Conservation (phyloP, 1,284 basidiomycete genomes). For the Porodaedalea pini region DNA sequence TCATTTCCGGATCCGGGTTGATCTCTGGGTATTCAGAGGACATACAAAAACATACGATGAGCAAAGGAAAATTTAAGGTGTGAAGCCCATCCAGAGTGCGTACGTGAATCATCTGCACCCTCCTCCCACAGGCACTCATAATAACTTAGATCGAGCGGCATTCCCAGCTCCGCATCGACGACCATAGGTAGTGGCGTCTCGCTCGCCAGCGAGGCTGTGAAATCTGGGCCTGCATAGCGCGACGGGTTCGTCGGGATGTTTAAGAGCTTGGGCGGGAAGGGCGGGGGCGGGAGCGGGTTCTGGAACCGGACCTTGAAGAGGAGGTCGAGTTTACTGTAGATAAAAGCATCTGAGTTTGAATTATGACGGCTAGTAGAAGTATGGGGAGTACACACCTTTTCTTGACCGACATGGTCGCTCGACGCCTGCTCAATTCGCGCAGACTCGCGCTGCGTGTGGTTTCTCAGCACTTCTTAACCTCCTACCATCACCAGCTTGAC, state of each 20-base stretch:
- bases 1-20: constrained; percentile 61
- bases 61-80: background rate
- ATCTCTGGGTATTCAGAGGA: constrained; percentile 41
- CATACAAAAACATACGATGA: constrained; percentile 1
- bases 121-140: constrained; percentile 85
- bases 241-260: constrained; percentile 82
- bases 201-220: constrained; percentile 75
- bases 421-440: background rate
- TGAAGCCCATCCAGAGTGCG: constrained; percentile 27
- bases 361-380: background rate
- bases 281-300: constrained; percentile 89
- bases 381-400: constrained; percentile 13
- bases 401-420: constrained; percentile 15
- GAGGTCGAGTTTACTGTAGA: constrained; percentile 79
- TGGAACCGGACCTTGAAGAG: constrained; percentile 88
- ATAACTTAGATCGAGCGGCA: constrained; percentile 84
- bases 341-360: background rate
- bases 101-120: constrained; percentile 64
- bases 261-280: constrained; percentile 91
- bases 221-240: constrained; percentile 83
- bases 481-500: too few species aligned
- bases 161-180: constrained; percentile 89
- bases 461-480: too few species aligned
- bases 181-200: constrained; percentile 87
- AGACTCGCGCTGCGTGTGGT: background rate